A percentile compares a stretch with the other conserved stretches of the same genome.
These are phyloP conservation scores for Ascochyta fabae DNA, from an alignment of 2,329 filamentous ascomycete genomes.

Conservation along the genomic window DNA sequence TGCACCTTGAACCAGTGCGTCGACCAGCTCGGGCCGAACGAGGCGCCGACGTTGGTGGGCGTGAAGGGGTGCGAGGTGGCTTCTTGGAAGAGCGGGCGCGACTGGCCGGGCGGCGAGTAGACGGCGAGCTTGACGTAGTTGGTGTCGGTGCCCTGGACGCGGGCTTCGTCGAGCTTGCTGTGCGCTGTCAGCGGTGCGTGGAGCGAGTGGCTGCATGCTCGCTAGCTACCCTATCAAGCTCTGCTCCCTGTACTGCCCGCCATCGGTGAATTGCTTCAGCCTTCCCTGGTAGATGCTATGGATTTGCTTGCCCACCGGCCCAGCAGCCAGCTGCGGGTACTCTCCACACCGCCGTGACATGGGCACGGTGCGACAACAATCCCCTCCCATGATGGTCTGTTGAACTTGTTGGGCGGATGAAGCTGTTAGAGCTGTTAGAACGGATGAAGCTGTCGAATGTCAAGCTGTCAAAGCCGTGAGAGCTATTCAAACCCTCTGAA, in stretches of 20 bases:
- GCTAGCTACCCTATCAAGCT: slow-evolving; percentile 70
- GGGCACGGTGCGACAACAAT: slow-evolving; percentile 39
- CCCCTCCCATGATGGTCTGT: slow-evolving; percentile 42
- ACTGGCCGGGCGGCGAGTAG: slow-evolving; percentile 80
- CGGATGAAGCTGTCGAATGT: too few species aligned
- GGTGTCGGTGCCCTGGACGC: slow-evolving; percentile 67
- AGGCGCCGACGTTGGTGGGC: slow-evolving; percentile 74
- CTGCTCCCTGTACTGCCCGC: slow-evolving; percentile 72
- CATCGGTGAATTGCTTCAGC: slow-evolving; percentile 78
- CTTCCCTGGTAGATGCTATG: slow-evolving; percentile 83
- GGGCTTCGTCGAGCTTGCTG: slow-evolving; percentile 75
- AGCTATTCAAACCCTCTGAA: too few species aligned
- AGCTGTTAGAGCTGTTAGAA: neutral
- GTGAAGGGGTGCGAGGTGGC: slow-evolving; percentile 78
- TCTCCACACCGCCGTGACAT: slow-evolving; percentile 20
- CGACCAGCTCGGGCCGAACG: slow-evolving; percentile 93
- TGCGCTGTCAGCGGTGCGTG: neutral
- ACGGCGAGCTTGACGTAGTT: slow-evolving; percentile 79
- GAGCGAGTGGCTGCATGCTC: neutral
- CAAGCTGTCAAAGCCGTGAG: too few species aligned
- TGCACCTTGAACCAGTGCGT: slow-evolving; percentile 96
- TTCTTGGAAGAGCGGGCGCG: slow-evolving; percentile 85
- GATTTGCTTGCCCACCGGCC: slow-evolving; percentile 62
- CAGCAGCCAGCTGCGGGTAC: slow-evolving; percentile 45
- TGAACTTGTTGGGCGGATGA: too few species aligned